phyloP scores from a whole-genome alignment of 345 rosid species.

The Bruguiera sexangula region DNA sequence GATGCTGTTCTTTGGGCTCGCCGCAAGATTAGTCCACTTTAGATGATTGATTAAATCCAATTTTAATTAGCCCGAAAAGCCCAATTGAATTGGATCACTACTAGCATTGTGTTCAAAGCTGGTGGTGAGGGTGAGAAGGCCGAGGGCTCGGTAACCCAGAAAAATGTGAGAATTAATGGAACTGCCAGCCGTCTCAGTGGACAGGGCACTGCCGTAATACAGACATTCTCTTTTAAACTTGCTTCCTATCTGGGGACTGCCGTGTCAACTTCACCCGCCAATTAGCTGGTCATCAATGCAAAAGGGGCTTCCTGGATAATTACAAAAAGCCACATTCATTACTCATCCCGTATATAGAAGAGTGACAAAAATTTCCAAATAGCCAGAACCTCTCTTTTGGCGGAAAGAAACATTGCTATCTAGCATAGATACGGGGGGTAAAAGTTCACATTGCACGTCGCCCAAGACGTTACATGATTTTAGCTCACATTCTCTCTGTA shows the following conservation, averaged over 20 bases:
- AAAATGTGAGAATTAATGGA: constrained; percentile 39
- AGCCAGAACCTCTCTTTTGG: neutral
- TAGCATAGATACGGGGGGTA: constrained; percentile 4
- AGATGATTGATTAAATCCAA: too few relatives aligned
- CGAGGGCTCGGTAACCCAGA: constrained; percentile 31
- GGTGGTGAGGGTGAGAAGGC: neutral
- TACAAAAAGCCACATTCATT: neutral
- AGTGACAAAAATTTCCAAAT: neutral
- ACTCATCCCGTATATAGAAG: neutral
- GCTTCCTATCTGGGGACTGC: constrained; percentile 10
- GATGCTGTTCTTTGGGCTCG: too few relatives aligned
- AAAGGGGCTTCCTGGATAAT: constrained; percentile 5
- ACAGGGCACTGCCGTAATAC: constrained; percentile 12
- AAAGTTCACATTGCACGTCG: neutral
- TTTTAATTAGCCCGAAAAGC: neutral
- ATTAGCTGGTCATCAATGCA: constrained; percentile 8
- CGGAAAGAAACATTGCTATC: constrained; percentile 20
- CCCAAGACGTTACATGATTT: constrained; percentile 5
- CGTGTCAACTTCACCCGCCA: neutral
- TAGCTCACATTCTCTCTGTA: constrained; percentile 24
- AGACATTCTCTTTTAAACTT: constrained; percentile 27
- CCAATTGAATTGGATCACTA: neutral
- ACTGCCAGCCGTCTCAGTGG: neutral
- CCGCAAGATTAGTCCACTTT: too few relatives aligned
- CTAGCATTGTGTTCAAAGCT: neutral